A percentile compares a stretch with the other conserved stretches of the same genome.
Evolutionary conservation across 495 filamentous ascomycete species (phyloP).

Genomic region (Trichocladium antarcticum): DNA sequence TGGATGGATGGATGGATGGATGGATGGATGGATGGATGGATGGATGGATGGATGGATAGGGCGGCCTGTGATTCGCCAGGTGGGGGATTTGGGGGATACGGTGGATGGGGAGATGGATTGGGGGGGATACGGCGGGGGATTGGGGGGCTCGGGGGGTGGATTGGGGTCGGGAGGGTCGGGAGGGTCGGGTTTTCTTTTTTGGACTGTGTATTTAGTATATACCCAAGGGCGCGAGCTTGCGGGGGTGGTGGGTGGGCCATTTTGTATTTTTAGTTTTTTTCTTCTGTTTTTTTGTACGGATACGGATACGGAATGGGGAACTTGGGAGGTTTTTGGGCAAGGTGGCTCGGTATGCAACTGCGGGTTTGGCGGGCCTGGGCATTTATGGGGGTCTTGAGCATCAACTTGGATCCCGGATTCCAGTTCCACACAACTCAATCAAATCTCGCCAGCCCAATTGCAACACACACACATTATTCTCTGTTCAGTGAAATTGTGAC

Average conservation of each 20-base stretch:
- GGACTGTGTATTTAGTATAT: background rate
- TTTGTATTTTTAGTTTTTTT: background rate
- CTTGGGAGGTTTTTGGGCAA: no score
- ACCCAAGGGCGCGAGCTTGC: background rate
- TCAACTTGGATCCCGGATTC: no score
- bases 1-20: background rate
- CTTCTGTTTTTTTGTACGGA: background rate
- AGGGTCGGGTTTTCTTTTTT: background rate
- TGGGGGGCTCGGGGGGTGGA: no score
- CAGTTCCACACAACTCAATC: no score
- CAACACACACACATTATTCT: no score
- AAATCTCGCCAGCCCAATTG: no score
- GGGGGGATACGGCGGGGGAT: no score
- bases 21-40: background rate
- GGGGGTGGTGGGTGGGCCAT: background rate
- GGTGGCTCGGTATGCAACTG: no score
- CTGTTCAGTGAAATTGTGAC: no score
- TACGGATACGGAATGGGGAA: background rate
- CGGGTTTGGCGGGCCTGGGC: no score
- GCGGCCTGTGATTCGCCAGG: background rate
- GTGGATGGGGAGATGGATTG: background rate
- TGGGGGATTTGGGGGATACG: background rate
- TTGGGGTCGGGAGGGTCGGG: no score
- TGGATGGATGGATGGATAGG: background rate
- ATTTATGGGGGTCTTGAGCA: no score